A percentile compares a stretch with the other conserved stretches of the same genome.
phyloP scores from a whole-genome alignment of 306 rosid species.

The Sophora flavescens region DNA sequence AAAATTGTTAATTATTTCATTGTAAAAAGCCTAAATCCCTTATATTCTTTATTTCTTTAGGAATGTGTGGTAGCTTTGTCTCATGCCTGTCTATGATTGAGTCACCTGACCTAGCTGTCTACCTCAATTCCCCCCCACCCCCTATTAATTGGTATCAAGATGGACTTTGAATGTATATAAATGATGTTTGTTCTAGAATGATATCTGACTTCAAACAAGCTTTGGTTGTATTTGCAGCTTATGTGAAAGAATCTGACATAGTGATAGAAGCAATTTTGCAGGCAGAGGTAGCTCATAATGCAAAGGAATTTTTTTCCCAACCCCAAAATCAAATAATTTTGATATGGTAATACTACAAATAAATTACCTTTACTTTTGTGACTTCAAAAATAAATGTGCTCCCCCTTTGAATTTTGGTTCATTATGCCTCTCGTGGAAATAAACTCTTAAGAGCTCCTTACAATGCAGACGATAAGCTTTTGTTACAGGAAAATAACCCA shows the following conservation, averaged over 20 bases:
- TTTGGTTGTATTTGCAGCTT: slow-evolving; percentile 60
- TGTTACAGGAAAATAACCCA: no score
- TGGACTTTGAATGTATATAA: not conserved
- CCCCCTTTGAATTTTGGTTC: no score
- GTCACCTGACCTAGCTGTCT: slow-evolving; percentile 8
- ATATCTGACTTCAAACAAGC: slow-evolving; percentile 39
- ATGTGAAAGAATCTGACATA: slow-evolving; percentile 72
- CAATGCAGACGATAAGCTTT: no score
- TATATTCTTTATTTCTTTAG: slow-evolving; percentile 7
- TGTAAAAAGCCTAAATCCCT: slow-evolving; percentile 17
- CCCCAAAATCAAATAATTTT: slow-evolving; percentile 73
- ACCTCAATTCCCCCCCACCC: not conserved
- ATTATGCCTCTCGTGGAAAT: no score
- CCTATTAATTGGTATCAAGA: not conserved
- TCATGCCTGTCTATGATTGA: slow-evolving; percentile 29
- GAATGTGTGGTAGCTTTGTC: slow-evolving; percentile 34
- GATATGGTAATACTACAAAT: no score
- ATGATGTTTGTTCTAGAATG: slow-evolving; percentile 25
- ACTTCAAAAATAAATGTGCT: no score
- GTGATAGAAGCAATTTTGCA: slow-evolving; percentile 83
- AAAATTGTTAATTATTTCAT: slow-evolving; percentile 12
- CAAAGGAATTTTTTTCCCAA: slow-evolving; percentile 83
- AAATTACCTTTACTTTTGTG: no score
- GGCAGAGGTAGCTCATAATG: slow-evolving; percentile 86
- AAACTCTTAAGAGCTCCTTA: no score